Percentiles rank a stretch among this genome's conserved stretches.
Evolutionary conservation across 345 rosid genomes (phyloP).

Genomic region (Euphorbia tirucalli): DNA sequence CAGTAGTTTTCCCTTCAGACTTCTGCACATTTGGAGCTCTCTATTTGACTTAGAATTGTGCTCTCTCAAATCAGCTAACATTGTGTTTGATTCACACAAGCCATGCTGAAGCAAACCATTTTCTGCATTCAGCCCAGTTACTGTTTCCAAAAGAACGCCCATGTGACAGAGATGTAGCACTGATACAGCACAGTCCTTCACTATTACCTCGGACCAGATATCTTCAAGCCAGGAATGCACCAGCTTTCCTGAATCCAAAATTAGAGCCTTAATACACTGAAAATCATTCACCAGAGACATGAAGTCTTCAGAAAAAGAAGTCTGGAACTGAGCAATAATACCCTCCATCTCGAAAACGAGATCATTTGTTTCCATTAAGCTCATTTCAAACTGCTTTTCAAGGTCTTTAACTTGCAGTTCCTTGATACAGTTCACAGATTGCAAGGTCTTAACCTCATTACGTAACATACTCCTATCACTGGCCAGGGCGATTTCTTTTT

Average conservation of each 20-base stretch:
- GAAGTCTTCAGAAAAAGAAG: constrained; percentile 43
- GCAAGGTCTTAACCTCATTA: constrained; percentile 54
- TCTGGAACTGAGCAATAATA: constrained; percentile 43
- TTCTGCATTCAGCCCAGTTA: constrained; percentile 77
- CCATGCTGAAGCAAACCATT: constrained; percentile 84
- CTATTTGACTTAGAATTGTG: constrained; percentile 61
- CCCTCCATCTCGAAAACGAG: constrained; percentile 60
- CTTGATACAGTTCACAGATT: constrained; percentile 47
- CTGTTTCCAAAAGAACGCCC: constrained; percentile 81
- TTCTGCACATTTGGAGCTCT: constrained; percentile 78
- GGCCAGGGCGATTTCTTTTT: constrained; percentile 37
- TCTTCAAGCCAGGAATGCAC: constrained; percentile 76
- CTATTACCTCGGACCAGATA: constrained; percentile 86
- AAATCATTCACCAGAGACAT: constrained; percentile 44
- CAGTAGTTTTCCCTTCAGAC: constrained; percentile 71
- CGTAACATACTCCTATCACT: constrained; percentile 54
- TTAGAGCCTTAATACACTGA: constrained; percentile 42
- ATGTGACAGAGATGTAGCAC: constrained; percentile 86
- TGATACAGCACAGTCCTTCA: constrained; percentile 86
- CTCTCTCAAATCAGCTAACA: constrained; percentile 67
- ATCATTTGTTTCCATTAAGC: constrained; percentile 52
- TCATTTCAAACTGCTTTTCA: constrained; percentile 54
- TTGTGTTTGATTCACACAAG: constrained; percentile 61
- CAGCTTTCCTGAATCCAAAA: constrained; percentile 52
- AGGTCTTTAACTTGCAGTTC: constrained; percentile 52